These are phyloP conservation scores for Candida awuae DNA, from an alignment of 805 yeast species.

Conservation along the genomic window DNA sequence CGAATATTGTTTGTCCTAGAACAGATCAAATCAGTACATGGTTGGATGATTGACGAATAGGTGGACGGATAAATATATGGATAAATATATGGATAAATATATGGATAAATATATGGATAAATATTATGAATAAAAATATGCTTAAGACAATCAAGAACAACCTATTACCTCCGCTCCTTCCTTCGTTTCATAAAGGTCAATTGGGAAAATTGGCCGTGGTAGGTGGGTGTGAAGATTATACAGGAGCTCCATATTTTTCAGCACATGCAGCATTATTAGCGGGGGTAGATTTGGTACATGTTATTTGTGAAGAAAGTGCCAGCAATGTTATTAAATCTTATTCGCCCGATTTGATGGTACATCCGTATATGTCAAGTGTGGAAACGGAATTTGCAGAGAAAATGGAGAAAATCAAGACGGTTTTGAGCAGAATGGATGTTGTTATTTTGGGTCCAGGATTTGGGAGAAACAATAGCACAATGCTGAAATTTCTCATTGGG, in stretches of 20 bases:
- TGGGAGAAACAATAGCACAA: constrained; percentile 62
- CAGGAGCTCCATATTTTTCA: constrained; percentile 94
- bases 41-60: too few species aligned
- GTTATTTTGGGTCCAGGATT: constrained; percentile 91
- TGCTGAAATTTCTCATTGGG: constrained; percentile 48
- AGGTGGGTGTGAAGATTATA: constrained; percentile 94
- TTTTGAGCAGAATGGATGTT: constrained; percentile 66
- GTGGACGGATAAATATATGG: too few species aligned
- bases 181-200: constrained; percentile 82
- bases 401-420: constrained; percentile 42
- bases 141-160: constrained; percentile 34
- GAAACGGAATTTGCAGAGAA: constrained; percentile 29
- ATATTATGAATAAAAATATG: constrained; percentile 14
- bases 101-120: too few species aligned
- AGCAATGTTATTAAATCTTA: constrained; percentile 77
- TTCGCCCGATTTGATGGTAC: constrained; percentile 93
- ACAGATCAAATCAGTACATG: too few species aligned
- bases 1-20: too few species aligned
- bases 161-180: constrained; percentile 68
- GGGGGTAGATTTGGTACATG: constrained; percentile 86
- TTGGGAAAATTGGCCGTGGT: constrained; percentile 76
- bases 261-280: constrained; percentile 75
- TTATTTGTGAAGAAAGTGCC: constrained; percentile 77
- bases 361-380: constrained; percentile 59
- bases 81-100: too few species aligned